Conservation (phyloP, 768 basidiomycete species). For the Lentinula sp. region DNA sequence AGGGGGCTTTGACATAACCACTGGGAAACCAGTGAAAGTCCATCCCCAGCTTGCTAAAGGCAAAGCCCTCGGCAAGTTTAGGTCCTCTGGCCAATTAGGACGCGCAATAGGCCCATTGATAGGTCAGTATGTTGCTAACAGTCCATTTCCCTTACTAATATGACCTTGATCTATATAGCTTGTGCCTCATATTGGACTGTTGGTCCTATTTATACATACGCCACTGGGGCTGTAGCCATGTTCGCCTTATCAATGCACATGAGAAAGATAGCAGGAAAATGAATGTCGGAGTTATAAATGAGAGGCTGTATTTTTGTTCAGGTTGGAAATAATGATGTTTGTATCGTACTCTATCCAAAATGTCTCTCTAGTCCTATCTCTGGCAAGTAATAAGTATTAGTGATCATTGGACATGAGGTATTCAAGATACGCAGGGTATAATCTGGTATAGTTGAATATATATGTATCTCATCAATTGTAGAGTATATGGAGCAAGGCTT, state of each 20-base stretch:
- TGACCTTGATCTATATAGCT: conserved; percentile 34
- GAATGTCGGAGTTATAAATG: conserved; percentile 16
- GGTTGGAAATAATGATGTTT: not conserved
- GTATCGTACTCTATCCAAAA: not conserved
- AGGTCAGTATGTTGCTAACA: conserved; percentile 39
- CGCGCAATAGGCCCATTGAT: conserved; percentile 88
- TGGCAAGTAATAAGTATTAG: not conserved
- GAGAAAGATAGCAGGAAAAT: conserved; percentile 39
- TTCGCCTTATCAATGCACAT: conserved; percentile 50
- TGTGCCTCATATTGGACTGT: conserved; percentile 88
- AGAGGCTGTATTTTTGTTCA: not conserved
- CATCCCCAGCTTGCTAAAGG: conserved; percentile 78
- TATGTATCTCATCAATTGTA: not conserved
- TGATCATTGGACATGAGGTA: not conserved
- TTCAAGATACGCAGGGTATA: not conserved
- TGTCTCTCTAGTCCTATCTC: not conserved
- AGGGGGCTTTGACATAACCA: conserved; percentile 43
- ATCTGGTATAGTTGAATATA: not conserved
- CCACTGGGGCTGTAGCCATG: conserved; percentile 60
- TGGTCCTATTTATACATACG: conserved; percentile 76
- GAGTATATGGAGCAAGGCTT: conserved; percentile 2
- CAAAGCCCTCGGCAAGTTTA: conserved; percentile 76
- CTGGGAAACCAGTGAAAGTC: conserved; percentile 46
- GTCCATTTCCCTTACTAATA: not conserved
- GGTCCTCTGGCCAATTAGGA: conserved; percentile 92